These are phyloP conservation scores for Leishmania turanica DNA, from an alignment of 208 protist species.

Conservation along the genomic window DNA sequence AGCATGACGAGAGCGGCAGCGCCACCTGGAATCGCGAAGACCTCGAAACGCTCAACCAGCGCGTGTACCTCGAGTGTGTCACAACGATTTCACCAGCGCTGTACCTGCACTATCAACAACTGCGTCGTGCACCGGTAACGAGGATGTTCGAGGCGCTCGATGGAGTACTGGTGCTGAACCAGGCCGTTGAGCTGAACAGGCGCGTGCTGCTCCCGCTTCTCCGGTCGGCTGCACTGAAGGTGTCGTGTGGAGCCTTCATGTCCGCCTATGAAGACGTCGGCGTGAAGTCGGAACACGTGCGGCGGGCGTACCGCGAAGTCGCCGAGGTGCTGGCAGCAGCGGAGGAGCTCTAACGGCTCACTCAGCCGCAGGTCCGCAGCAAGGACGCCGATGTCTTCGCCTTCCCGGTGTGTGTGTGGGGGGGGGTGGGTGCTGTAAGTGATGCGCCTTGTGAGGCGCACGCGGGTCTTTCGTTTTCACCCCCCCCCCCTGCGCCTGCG, in stretches of 20 bases:
- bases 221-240: constrained; percentile 79
- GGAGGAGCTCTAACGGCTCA: constrained; percentile 36
- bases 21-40: background rate
- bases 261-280: constrained; percentile 77
- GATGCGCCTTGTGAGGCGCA: background rate
- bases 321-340: constrained; percentile 51
- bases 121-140: constrained; percentile 45
- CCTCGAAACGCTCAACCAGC: constrained; percentile 17
- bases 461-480: background rate
- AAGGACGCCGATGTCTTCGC: background rate
- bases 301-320: constrained; percentile 63
- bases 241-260: constrained; percentile 78
- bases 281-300: constrained; percentile 51
- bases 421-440: background rate
- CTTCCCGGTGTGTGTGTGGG: background rate
- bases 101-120: constrained; percentile 37
- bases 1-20: constrained; percentile 7
- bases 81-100: constrained; percentile 35
- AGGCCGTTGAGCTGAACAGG: constrained; percentile 67
- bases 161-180: constrained; percentile 79
- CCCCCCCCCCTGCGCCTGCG: too few relatives aligned
- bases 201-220: constrained; percentile 74
- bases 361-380: background rate
- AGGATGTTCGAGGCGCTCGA: constrained; percentile 55
- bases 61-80: constrained; percentile 29